phyloP scores from a whole-genome alignment of 2,329 filamentous ascomycete species.

The Helicocarpus griseus region DNA sequence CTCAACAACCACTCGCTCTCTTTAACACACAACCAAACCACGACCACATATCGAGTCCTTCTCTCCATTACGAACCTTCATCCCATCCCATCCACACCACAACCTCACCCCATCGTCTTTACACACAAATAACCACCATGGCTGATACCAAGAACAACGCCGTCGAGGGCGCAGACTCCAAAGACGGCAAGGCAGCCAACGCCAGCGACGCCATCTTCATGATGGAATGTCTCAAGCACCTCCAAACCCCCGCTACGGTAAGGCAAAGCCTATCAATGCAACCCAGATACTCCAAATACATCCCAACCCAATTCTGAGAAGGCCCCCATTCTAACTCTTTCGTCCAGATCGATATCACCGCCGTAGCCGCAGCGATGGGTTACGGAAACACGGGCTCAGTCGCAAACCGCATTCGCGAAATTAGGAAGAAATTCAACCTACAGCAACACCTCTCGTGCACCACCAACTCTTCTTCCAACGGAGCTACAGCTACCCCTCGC shows the following conservation, averaged over 20 bases:
- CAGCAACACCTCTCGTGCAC: background rate
- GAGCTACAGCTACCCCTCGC: conserved; percentile 4
- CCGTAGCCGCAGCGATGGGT: conserved; percentile 16
- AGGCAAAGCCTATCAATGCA: background rate
- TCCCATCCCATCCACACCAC: background rate
- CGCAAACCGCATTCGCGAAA: conserved; percentile 18
- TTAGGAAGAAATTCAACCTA: conserved; percentile 20
- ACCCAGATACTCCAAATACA: background rate
- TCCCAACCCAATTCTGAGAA: too few relatives aligned
- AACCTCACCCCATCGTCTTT: too few relatives aligned
- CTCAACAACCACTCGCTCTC: background rate
- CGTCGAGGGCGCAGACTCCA: background rate
- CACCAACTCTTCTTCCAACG: background rate
- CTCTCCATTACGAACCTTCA: background rate
- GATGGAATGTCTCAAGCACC: conserved; percentile 19
- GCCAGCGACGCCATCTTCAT: conserved; percentile 16
- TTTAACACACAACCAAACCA: background rate
- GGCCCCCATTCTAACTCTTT: too few relatives aligned
- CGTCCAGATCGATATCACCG: conserved; percentile 19
- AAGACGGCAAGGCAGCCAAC: too few relatives aligned
- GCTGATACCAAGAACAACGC: conserved; percentile 3
- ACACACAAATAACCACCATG: too few relatives aligned
- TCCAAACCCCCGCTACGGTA: conserved; percentile 13
- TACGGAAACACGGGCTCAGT: conserved; percentile 22
- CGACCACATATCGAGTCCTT: background rate